These are phyloP conservation scores for Lepidium africanum DNA, from an alignment of 345 rosid species.

Conservation along the genomic window DNA sequence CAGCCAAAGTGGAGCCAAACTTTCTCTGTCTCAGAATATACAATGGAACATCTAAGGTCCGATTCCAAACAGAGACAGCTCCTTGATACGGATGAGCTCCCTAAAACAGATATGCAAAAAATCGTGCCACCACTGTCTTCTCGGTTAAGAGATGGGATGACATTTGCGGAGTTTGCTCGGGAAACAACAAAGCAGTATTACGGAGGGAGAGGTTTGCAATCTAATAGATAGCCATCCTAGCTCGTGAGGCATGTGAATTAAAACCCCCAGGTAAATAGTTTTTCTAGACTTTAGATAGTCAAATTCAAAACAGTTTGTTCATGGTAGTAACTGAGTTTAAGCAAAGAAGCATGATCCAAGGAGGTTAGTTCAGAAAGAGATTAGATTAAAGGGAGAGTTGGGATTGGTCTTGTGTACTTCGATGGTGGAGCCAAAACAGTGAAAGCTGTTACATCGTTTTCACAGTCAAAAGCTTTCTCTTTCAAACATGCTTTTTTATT, in stretches of 20 bases:
- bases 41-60: slow-evolving; percentile 20
- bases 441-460: slow-evolving; percentile 22
- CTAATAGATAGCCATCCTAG: slow-evolving; percentile 36
- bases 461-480: slow-evolving; percentile 26
- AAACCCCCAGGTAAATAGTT: neutral
- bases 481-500: neutral
- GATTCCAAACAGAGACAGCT: slow-evolving; percentile 13
- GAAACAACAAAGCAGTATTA: slow-evolving; percentile 82
- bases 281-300: neutral
- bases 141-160: slow-evolving; percentile 81
- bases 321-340: neutral
- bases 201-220: slow-evolving; percentile 77
- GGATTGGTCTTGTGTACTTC: slow-evolving; percentile 15
- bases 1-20: slow-evolving; percentile 84
- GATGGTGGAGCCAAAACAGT: slow-evolving; percentile 28
- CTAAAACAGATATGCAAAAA: slow-evolving; percentile 31
- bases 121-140: slow-evolving; percentile 62
- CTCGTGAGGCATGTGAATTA: neutral
- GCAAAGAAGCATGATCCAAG: slow-evolving; percentile 15
- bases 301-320: neutral
- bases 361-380: slow-evolving; percentile 1
- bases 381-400: slow-evolving; percentile 11
- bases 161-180: slow-evolving; percentile 80
- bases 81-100: neutral
- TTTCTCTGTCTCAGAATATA: slow-evolving; percentile 42